These are phyloP conservation scores for Solanum pinnatisectum DNA, from an alignment of 257 asterid genomes.

Conservation along the genomic window DNA sequence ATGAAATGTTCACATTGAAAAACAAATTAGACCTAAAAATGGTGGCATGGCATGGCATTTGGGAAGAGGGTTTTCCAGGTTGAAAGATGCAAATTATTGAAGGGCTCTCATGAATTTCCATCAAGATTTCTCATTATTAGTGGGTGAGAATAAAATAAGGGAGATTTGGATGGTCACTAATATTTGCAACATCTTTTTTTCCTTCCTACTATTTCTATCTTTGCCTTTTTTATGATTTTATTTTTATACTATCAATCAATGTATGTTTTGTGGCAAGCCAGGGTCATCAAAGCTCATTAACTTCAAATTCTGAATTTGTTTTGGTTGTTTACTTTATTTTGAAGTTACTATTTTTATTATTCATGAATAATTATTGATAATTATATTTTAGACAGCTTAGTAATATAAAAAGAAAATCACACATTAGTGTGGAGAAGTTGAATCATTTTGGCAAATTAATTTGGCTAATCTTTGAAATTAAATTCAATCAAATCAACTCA, in stretches of 20 bases:
- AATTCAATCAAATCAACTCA: neutral
- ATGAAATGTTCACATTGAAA: neutral
- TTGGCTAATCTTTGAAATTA: neutral
- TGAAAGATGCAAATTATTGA: slow-evolving; percentile 16
- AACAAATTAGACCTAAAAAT: neutral
- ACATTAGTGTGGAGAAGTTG: neutral
- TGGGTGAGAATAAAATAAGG: slow-evolving; percentile 44
- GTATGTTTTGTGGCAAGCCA: neutral
- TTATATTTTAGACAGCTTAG: neutral
- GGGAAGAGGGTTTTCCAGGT: slow-evolving; percentile 63
- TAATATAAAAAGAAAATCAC: neutral
- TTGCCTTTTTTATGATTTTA: neutral
- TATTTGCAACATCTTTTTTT: neutral
- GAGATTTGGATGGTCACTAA: slow-evolving; percentile 26
- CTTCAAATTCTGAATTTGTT: neutral
- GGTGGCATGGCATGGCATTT: neutral
- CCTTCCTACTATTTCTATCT: neutral
- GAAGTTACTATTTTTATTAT: neutral
- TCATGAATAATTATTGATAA: neutral
- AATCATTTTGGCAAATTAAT: neutral
- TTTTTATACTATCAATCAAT: neutral
- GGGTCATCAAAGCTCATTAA: neutral
- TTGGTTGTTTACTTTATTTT: neutral
- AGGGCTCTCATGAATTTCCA: slow-evolving; percentile 11
- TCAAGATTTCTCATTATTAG: slow-evolving; percentile 15